Conservation (phyloP, 2,329 filamentous ascomycete species). For the Dactylellina leptospora region DNA sequence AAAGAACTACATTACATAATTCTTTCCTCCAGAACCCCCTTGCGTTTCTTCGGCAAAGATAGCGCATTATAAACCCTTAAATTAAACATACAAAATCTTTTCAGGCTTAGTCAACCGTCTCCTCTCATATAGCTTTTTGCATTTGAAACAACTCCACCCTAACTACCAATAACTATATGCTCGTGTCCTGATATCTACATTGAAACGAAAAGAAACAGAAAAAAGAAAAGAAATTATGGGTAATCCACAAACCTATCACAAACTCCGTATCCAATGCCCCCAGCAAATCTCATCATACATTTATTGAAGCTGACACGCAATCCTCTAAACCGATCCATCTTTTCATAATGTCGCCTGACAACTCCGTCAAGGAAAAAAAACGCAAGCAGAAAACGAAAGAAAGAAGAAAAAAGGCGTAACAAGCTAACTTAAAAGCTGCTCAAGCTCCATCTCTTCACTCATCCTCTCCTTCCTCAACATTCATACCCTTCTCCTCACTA, state of each 20-base stretch:
- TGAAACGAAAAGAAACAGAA: conserved; percentile 11
- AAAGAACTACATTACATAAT: no score
- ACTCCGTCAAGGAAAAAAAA: neutral
- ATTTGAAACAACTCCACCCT: no score
- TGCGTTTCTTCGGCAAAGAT: no score
- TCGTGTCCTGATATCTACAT: neutral
- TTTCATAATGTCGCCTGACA: neutral
- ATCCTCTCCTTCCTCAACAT: neutral
- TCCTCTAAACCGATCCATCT: conserved; percentile 2
- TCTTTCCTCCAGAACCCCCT: neutral
- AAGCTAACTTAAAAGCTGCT: neutral
- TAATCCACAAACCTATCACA: no score
- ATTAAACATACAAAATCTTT: neutral
- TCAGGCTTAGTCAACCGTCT: neutral
- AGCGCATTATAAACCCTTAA: neutral
- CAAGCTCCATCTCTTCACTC: neutral
- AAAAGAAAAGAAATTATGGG: neutral
- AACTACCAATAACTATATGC: no score
- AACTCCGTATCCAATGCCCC: no score
- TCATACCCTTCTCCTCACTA: conserved; percentile 4
- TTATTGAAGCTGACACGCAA: neutral
- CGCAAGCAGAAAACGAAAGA: neutral
- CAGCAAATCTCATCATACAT: neutral
- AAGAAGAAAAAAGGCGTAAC: neutral
- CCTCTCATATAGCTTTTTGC: neutral